These are phyloP conservation scores for Zygnema cylindricum DNA, from an alignment of 139 green algal genomes.

Conservation along the genomic window DNA sequence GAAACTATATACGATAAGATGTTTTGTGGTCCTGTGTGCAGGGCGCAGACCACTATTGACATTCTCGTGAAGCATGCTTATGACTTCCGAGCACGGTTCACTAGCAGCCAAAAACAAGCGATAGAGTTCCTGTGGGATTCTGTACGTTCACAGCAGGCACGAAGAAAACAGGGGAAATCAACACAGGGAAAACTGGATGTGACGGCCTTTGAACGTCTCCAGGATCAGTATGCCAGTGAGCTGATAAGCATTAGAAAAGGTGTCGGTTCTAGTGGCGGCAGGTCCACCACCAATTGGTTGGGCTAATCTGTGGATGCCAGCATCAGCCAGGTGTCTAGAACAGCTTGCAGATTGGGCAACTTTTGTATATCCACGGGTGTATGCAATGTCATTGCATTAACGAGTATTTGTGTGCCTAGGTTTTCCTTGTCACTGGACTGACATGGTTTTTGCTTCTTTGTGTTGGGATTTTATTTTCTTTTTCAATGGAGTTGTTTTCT, in stretches of 20 bases:
- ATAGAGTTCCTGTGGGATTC: conserved; percentile 19
- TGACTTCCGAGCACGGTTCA: conserved; percentile 20
- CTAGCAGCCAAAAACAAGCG: not conserved
- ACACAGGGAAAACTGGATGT: conserved; percentile 31
- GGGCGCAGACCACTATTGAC: conserved; percentile 50
- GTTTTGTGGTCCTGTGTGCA: too few relatives aligned
- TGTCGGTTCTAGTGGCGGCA: not conserved
- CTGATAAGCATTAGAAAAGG: conserved; percentile 36
- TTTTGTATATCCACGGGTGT: too few relatives aligned
- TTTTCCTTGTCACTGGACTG: too few relatives aligned
- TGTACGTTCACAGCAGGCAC: conserved; percentile 12
- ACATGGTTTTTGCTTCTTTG: too few relatives aligned
- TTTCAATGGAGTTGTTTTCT: too few relatives aligned
- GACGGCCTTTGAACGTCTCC: conserved; percentile 41
- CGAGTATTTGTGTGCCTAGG: too few relatives aligned
- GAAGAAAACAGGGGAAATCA: conserved; percentile 18
- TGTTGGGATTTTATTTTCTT: too few relatives aligned
- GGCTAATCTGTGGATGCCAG: too few relatives aligned
- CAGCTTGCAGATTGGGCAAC: not conserved
- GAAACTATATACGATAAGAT: too few relatives aligned
- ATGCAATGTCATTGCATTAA: too few relatives aligned
- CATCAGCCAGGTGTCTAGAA: not conserved
- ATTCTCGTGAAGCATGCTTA: conserved; percentile 34
- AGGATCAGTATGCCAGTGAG: conserved; percentile 27
- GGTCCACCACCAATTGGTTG: conserved; percentile 10